Evolutionary conservation across 129 eudicot genomes (phyloP), one percentile per base, ranked within the genome.

Genomic region (Lactuca sativa): DNA sequence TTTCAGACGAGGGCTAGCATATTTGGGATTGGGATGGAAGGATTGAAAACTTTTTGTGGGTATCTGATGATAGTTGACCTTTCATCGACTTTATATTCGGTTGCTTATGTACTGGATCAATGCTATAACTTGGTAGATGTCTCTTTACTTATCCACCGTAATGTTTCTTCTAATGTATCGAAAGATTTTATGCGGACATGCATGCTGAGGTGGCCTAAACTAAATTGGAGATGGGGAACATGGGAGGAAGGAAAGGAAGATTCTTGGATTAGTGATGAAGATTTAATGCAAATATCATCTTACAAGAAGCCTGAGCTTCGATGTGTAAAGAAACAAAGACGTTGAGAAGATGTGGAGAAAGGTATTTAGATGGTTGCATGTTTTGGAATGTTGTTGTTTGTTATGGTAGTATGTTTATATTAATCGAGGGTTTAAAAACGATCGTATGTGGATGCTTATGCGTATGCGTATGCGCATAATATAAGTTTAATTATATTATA

Each of bases 181-280:
- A 75, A 69, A 43, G 60, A 69, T 33, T 77, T 83, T 21, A 75
- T 83, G 41, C 71, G 76, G n/a, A 75, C 79, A 68, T 79, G 84
- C 56, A 77, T 71, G 76, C 74, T 73, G 12, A 81, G 38, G 59
- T 25, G 30, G 30, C 30, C 30, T 25, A 25, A 25, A 0, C 2
- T 25, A 1, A 25, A 1, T 0, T 25, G 30, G 30, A 25, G 2
- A 25, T 25, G 30, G 30, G 30, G 30, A 25, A 25, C 30, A 25
- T 25, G 30, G 30, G 30, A 25, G 30, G 30, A 25, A 25, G 30
- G 30, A 25, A 25, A 25, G 30, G 30, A 25, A 25, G 30, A 25
- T 25, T 25, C 2, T 25, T 25, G 30, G 30, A 25, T 25, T 0
- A 25, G 30, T 25, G 30, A 84, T 25, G 30, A 25, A 25, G 30